Conservation (phyloP, 129 eudicot genomes). For the Helianthus tuberosus region DNA sequence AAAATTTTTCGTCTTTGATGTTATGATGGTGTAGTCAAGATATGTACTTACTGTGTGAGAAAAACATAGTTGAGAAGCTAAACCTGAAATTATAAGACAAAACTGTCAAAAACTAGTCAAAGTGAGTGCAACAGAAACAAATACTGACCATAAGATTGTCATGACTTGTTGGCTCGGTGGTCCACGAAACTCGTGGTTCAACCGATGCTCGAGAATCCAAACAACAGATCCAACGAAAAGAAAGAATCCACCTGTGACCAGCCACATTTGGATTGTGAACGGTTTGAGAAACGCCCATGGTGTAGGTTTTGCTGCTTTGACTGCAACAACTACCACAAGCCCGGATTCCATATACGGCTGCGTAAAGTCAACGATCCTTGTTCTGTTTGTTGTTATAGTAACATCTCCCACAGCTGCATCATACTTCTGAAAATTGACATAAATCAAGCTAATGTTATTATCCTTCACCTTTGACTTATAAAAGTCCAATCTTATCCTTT, state of each 20-base stretch:
- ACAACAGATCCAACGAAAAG: constrained; percentile 84
- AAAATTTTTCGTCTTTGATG: background rate
- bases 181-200: constrained; percentile 89
- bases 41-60: constrained; percentile 85
- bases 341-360: constrained; percentile 98
- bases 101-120: background rate
- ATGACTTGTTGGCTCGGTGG: constrained; percentile 87
- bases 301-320: constrained; percentile 52
- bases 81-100: constrained; percentile 67
- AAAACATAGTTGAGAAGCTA: constrained; percentile 98
- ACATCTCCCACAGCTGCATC: constrained; percentile 99
- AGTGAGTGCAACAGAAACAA: background rate
- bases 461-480: constrained; percentile 22
- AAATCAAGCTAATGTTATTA: constrained; percentile 22
- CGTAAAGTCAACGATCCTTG: constrained; percentile 90
- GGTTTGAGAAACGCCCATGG: constrained; percentile 97
- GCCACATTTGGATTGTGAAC: constrained; percentile 89
- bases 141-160: constrained; percentile 81
- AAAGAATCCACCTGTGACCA: constrained; percentile 77
- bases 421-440: constrained; percentile 51
- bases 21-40: constrained; percentile 2
- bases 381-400: constrained; percentile 82
- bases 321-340: constrained; percentile 73
- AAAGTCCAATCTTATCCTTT: background rate
- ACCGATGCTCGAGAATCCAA: constrained; percentile 93